phyloP scores from a whole-genome alignment of 148 eudicot genomes.

The Dianthus caryophyllus region DNA sequence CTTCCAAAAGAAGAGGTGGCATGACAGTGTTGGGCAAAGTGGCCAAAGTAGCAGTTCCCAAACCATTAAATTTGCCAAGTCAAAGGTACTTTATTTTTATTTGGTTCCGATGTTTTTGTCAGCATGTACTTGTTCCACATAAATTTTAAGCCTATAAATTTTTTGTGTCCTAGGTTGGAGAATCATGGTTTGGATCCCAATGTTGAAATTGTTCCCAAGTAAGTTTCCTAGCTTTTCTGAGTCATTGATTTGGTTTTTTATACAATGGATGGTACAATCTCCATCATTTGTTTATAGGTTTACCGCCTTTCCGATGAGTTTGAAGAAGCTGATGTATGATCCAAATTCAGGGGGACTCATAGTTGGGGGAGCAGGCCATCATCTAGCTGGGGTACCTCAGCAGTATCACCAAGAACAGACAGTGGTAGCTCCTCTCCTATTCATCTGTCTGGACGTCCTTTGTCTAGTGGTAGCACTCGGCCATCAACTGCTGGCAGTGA shows the following conservation, averaged over 20 bases:
- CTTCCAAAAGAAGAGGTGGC: conserved; percentile 82
- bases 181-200: conserved; percentile 93
- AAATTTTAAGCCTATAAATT: conserved; percentile 18
- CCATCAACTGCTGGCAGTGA: conserved; percentile 97
- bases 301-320: background rate
- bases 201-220: conserved; percentile 99
- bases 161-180: conserved; percentile 68
- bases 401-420: conserved; percentile 68
- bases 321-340: conserved; percentile 11
- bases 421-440: conserved; percentile 62
- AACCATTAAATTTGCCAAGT: conserved; percentile 95
- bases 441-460: conserved; percentile 78
- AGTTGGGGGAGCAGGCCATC: conserved; percentile 91
- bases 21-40: conserved; percentile 97
- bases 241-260: background rate
- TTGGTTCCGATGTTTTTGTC: conserved; percentile 12
- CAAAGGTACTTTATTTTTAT: conserved; percentile 60
- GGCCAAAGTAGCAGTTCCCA: conserved; percentile 97
- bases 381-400: conserved; percentile 79
- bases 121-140: conserved; percentile 21
- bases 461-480: conserved; percentile 85
- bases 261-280: background rate
- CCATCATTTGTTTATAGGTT: background rate
- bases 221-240: conserved; percentile 34
- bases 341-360: conserved; percentile 65